These are phyloP conservation scores for Termitomyces eurrhizus DNA, from an alignment of 768 basidiomycete species.

Conservation along the genomic window DNA sequence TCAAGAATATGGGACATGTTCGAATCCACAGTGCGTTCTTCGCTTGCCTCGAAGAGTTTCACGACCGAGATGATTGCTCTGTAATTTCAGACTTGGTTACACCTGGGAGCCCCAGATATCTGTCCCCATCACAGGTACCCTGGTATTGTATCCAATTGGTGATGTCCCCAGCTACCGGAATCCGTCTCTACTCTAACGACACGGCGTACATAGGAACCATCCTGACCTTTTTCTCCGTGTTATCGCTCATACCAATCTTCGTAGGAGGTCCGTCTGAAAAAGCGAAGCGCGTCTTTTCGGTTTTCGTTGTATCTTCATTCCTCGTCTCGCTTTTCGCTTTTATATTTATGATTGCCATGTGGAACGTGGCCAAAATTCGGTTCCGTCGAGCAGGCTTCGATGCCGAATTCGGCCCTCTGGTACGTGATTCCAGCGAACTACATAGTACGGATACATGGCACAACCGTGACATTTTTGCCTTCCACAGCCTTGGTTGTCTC, in stretches of 20 bases:
- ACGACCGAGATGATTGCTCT: neutral
- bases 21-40: slow-evolving; percentile 24
- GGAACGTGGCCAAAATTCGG: slow-evolving; percentile 26
- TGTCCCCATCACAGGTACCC: slow-evolving; percentile 28
- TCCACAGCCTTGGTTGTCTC: slow-evolving; percentile 32
- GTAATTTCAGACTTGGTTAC: slow-evolving; percentile 28
- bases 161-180: neutral
- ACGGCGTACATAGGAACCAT: slow-evolving; percentile 23
- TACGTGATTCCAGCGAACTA: no score
- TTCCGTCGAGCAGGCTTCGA: slow-evolving; percentile 29
- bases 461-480: neutral
- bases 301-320: slow-evolving; percentile 26
- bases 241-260: slow-evolving; percentile 25
- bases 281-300: slow-evolving; percentile 24
- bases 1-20: slow-evolving; percentile 27
- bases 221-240: slow-evolving; percentile 25
- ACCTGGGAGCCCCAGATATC: slow-evolving; percentile 34
- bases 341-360: slow-evolving; percentile 35
- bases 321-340: slow-evolving; percentile 27
- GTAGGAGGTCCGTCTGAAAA: slow-evolving; percentile 17
- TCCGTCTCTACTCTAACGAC: neutral
- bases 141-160: slow-evolving; percentile 36
- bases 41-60: neutral
- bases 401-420: slow-evolving; percentile 34
- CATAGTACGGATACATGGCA: no score